Evolutionary conservation across 1,284 basidiomycete species (phyloP).

Genomic region (Trametes versicolor): DNA sequence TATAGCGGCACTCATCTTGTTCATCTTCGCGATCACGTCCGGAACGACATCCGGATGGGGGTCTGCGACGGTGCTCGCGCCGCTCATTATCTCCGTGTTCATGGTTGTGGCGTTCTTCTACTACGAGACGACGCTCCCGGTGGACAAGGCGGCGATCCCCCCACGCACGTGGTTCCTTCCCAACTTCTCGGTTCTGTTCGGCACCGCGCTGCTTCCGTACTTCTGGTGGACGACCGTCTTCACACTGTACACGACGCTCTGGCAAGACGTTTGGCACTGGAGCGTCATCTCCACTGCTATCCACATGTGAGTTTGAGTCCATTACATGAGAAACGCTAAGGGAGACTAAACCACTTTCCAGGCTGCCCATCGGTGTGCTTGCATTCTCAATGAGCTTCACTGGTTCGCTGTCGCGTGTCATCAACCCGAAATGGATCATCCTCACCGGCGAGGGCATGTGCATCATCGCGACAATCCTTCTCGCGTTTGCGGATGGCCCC

Average conservation of each 20-base stretch:
- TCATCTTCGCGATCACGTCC: conserved; percentile 60
- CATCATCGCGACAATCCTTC: conserved; percentile 52
- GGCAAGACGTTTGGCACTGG: conserved; percentile 53
- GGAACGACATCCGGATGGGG: conserved; percentile 56
- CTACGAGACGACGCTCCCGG: conserved; percentile 52
- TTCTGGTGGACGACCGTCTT: conserved; percentile 55
- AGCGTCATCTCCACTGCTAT: conserved; percentile 49
- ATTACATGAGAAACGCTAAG: too few relatives aligned
- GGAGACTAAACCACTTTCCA: conserved; percentile 27
- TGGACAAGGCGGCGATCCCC: conserved; percentile 51
- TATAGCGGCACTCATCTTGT: conserved; percentile 48
- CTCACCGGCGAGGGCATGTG: conserved; percentile 50
- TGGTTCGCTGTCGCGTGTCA: conserved; percentile 48
- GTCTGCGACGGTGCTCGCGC: conserved; percentile 51
- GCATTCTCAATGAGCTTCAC: conserved; percentile 50
- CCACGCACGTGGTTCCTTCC: conserved; percentile 53
- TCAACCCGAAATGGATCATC: conserved; percentile 57
- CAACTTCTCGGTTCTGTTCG: conserved; percentile 53
- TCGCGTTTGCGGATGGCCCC: conserved; percentile 52
- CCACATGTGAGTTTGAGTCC: conserved; percentile 53
- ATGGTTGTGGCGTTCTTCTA: conserved; percentile 52
- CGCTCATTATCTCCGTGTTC: conserved; percentile 53
- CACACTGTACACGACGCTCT: conserved; percentile 49
- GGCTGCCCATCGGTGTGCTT: conserved; percentile 54
- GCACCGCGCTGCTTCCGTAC: conserved; percentile 50